Evolutionary conservation across 164 flowering plant genomes (phyloP), one percentile per base, ranked within the genome.

Genomic region (Aristolochia californica): DNA sequence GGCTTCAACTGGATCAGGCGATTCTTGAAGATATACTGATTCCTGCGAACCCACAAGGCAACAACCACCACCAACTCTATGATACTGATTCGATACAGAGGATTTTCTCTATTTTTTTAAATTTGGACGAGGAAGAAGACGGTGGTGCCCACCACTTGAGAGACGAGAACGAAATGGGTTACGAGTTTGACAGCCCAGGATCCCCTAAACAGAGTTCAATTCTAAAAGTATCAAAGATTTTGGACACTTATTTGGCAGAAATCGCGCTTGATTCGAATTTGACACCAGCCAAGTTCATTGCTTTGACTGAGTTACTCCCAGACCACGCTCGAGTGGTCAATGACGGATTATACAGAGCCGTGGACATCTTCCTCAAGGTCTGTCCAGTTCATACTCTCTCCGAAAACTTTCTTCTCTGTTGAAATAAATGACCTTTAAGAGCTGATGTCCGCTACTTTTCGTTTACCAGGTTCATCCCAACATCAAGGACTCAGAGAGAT

Each of bases 21-120:
- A 87, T 94, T 63, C 88, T 94, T 22, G 99, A 90, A 68, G 99
- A 94, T 75, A 79, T 94, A 48, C 81, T 94, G 22, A 82, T 94
- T 43, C 96, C 97, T 0, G 65, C 83, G n/a, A 78, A 69, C 59
- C 66, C 81, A 38, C 69, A 72, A 52, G 81, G 90, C 70, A 76
- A 58, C 70, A 77, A 58, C 66, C 77, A 81, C 64, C 69, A 78
- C 59, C 74, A 81, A 0, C 25, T 85, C 54, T 90, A 83, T 60
- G 99, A 94, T 34, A 79, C 78, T 14, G 97, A 94, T 30, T 70
- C 93, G 26, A 69, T 84, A 44, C 34, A 77, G 69, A 83, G 90
- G 80, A 90, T 90, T 51, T 90, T 89, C 70, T 85, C 99, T 8
- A 76, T 80, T 13, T 94, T 89, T 64, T 59, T 94, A 62, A 85